A percentile compares a stretch with the other conserved stretches of the same genome.
phyloP scores from a whole-genome alignment of 106 monocot species.

The Acanthochlamys bracteata region DNA sequence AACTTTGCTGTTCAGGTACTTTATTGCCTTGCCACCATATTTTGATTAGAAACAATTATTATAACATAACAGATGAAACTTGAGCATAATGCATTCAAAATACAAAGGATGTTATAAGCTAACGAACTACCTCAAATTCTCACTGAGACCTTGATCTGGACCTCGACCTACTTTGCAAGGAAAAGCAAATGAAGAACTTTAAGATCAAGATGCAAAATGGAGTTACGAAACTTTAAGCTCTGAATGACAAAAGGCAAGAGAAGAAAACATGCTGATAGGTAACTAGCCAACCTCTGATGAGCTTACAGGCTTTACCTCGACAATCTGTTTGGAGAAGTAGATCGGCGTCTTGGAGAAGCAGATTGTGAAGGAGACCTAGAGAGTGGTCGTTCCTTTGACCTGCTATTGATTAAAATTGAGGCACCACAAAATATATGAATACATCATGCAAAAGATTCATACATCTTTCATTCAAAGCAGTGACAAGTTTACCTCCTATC shows the following conservation, averaged over 20 bases:
- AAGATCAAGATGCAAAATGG: background rate
- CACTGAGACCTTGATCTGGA: conserved; percentile 5
- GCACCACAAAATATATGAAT: too few species aligned
- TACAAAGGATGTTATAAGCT: background rate
- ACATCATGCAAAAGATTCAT: background rate
- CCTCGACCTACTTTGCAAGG: background rate
- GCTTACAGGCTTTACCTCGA: conserved; percentile 19
- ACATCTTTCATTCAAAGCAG: background rate
- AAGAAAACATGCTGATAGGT: background rate
- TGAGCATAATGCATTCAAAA: background rate
- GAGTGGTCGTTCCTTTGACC: conserved; percentile 16
- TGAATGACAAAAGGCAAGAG: background rate
- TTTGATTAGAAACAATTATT: background rate
- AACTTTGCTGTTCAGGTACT: background rate
- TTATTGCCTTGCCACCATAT: background rate
- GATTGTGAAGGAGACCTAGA: conserved; percentile 21
- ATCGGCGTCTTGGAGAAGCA: conserved; percentile 22
- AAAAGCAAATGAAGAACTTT: background rate
- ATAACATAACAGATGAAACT: background rate
- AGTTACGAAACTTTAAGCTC: too few species aligned
- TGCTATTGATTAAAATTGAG: conserved; percentile 14
- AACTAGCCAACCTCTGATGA: background rate
- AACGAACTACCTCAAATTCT: conserved; percentile 1
- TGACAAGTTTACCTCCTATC: conserved; percentile 16
- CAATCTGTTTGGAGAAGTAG: conserved; percentile 23